phyloP scores from a whole-genome alignment of 1,139 yeast species.

The Saccharomyces pastorianus region DNA sequence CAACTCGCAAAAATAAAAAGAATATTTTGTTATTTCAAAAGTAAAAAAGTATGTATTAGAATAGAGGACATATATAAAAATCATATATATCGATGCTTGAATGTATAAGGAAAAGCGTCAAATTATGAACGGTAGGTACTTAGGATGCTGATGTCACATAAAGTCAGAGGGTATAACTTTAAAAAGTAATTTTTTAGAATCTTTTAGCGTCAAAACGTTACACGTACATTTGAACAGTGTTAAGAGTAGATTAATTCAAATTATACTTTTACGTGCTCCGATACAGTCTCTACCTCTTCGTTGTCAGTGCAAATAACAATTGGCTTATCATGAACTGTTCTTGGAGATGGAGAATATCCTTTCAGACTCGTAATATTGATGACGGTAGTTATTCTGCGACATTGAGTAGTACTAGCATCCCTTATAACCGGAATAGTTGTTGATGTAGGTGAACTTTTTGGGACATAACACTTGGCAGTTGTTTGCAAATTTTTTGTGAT shows the following conservation, averaged over 20 bases:
- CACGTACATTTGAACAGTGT: not conserved
- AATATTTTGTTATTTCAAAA: not conserved
- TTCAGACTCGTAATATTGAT: not conserved
- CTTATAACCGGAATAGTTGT: conserved; percentile 14
- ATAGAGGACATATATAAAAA: not conserved
- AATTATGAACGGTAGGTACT: not conserved
- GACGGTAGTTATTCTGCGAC: not conserved
- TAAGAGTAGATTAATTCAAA: not conserved
- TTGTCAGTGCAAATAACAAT: conserved; percentile 22
- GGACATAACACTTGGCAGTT: conserved; percentile 9
- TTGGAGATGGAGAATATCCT: not conserved
- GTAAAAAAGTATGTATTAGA: not conserved
- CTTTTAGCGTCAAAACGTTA: not conserved
- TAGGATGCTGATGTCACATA: not conserved
- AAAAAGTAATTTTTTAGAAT: not conserved
- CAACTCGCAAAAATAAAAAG: not conserved
- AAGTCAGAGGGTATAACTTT: not conserved
- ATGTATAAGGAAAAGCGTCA: not conserved
- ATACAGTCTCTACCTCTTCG: conserved; percentile 20
- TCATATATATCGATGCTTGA: not conserved
- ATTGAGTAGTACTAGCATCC: not conserved
- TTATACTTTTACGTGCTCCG: conserved; percentile 21
- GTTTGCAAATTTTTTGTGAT: conserved; percentile 7
- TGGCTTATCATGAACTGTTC: conserved; percentile 2
- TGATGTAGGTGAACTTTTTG: conserved; percentile 10